phyloP scores from a whole-genome alignment of 1,284 basidiomycete genomes.

The Paramarasmius palmivorus region DNA sequence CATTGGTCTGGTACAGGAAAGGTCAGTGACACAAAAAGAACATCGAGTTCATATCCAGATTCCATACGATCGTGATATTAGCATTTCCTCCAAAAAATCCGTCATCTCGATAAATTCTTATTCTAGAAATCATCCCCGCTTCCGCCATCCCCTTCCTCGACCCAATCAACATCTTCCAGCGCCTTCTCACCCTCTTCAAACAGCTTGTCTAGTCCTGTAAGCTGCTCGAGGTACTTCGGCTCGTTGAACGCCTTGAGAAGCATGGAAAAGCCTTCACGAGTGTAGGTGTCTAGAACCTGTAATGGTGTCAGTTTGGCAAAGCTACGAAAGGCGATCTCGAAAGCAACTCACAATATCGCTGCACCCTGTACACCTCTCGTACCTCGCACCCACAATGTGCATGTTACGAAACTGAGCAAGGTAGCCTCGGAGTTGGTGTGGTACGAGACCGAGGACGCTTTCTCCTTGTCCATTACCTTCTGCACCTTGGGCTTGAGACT shows the following conservation, averaged over 20 bases:
- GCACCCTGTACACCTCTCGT: conserved; percentile 89
- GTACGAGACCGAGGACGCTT: conserved; percentile 81
- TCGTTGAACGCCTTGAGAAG: conserved; percentile 86
- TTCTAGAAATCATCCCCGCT: conserved; percentile 41
- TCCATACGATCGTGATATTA: too few relatives aligned
- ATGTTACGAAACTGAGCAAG: conserved; percentile 85
- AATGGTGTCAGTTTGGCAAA: not conserved
- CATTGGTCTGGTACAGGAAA: too few relatives aligned
- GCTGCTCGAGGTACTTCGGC: conserved; percentile 72
- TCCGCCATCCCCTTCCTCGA: conserved; percentile 60
- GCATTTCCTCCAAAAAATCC: too few relatives aligned
- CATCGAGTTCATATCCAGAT: too few relatives aligned
- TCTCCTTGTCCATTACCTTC: conserved; percentile 35
- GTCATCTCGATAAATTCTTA: too few relatives aligned
- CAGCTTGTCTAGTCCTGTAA: conserved; percentile 87
- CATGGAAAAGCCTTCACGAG: conserved; percentile 76
- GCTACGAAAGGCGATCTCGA: not conserved
- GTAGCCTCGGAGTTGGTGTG: conserved; percentile 93
- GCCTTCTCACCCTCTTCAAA: conserved; percentile 80
- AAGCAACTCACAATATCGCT: conserved; percentile 62
- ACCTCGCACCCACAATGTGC: conserved; percentile 84
- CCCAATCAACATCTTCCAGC: conserved; percentile 77
- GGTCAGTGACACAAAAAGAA: too few relatives aligned
- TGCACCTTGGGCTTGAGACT: conserved; percentile 29
- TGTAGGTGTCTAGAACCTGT: conserved; percentile 79